These are phyloP conservation scores for Nymphaea colorata DNA, from an alignment of 164 flowering plant species.

Conservation along the genomic window DNA sequence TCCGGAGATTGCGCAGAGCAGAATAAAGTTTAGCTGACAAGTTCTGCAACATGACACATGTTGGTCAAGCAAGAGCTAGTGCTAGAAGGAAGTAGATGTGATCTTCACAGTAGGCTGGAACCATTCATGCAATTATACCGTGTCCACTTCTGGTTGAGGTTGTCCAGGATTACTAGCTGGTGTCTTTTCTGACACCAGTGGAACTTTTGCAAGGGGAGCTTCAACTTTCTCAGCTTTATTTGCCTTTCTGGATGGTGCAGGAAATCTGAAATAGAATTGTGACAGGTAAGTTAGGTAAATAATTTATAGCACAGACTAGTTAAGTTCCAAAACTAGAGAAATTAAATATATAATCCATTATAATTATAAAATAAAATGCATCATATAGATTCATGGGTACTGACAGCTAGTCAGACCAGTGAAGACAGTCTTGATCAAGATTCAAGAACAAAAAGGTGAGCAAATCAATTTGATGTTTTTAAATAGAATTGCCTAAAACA, in stretches of 20 bases:
- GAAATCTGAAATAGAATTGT: slow-evolving; percentile 41
- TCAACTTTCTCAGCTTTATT: slow-evolving; percentile 29
- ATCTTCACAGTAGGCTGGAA: not conserved
- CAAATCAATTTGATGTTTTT: too few relatives aligned
- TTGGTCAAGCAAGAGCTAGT: not conserved
- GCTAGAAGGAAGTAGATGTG: not conserved
- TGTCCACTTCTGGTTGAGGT: slow-evolving; percentile 34
- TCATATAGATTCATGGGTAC: too few relatives aligned
- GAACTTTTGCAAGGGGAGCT: slow-evolving; percentile 52
- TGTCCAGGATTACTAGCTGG: slow-evolving; percentile 31
- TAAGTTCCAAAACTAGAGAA: too few relatives aligned
- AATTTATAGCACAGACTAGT: not conserved
- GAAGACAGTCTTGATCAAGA: too few relatives aligned
- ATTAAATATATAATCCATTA: too few relatives aligned
- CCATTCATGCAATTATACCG: slow-evolving; percentile 28
- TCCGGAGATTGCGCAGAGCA: slow-evolving; percentile 60
- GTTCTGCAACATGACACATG: slow-evolving; percentile 23
- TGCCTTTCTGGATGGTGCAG: slow-evolving; percentile 32
- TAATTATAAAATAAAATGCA: too few relatives aligned
- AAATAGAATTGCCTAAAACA: too few relatives aligned
- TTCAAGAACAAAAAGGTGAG: too few relatives aligned
- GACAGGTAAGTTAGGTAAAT: not conserved
- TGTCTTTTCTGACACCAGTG: slow-evolving; percentile 28
- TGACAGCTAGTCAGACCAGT: too few relatives aligned
- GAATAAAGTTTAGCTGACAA: slow-evolving; percentile 63